Conservation (phyloP, 768 basidiomycete genomes). For the Tylopilus plumbeoviolaceoides region DNA sequence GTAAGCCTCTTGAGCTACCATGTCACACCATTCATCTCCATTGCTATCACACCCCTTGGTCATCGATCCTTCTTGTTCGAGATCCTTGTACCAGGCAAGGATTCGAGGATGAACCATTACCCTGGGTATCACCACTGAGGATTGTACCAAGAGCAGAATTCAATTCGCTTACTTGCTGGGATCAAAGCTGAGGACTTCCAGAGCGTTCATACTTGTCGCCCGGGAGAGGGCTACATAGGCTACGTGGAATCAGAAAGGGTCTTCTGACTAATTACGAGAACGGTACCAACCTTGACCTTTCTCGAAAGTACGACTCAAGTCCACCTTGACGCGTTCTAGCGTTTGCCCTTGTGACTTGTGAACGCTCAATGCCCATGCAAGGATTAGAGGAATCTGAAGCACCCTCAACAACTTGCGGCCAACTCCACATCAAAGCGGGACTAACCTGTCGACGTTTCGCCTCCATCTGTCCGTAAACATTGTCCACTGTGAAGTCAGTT, state of each 20-base stretch:
- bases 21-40: conserved; percentile 20
- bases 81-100: conserved; percentile 48
- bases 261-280: neutral
- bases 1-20: conserved; percentile 37
- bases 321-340: conserved; percentile 76
- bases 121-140: conserved; percentile 32
- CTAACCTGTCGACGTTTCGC: conserved; percentile 57
- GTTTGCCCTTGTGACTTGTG: conserved; percentile 94
- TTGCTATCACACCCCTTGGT: conserved; percentile 11
- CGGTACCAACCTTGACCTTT: conserved; percentile 60
- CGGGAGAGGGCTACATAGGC: conserved; percentile 74
- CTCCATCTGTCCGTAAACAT: conserved; percentile 53
- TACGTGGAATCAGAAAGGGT: conserved; percentile 18
- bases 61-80: conserved; percentile 17
- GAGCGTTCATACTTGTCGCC: conserved; percentile 59
- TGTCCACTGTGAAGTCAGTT: conserved; percentile 59
- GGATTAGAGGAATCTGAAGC: conserved; percentile 50
- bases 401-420: conserved; percentile 15
- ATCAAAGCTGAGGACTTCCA: conserved; percentile 65
- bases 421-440: neutral
- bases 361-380: conserved; percentile 87
- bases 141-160: neutral
- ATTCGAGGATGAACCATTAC: conserved; percentile 64
- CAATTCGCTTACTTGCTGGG: conserved; percentile 44
- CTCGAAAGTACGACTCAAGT: conserved; percentile 74